These are phyloP conservation scores for Mentha longifolia DNA, from an alignment of 257 asterid species.

Conservation along the genomic window DNA sequence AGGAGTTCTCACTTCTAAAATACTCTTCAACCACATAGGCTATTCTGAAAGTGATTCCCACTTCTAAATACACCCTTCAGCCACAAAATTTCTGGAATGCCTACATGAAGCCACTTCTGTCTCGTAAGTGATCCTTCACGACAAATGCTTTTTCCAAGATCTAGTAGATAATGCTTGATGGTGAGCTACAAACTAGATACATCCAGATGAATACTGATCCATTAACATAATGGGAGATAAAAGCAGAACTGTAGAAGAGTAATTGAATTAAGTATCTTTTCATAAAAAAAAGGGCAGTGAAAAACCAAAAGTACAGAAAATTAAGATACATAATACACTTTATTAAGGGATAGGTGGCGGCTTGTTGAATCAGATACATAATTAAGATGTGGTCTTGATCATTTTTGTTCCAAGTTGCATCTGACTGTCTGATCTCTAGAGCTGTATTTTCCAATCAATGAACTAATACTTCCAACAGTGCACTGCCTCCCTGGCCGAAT, in stretches of 20 bases:
- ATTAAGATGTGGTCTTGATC: constrained; percentile 17
- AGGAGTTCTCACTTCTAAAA: constrained; percentile 6
- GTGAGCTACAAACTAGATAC: constrained; percentile 17
- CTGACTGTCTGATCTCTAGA: constrained; percentile 43
- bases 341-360: background rate
- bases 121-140: background rate
- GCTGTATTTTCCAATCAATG: constrained; percentile 46
- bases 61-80: constrained; percentile 4
- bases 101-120: constrained; percentile 2
- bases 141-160: background rate
- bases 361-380: constrained; percentile 17
- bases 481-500: constrained; percentile 57
- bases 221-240: constrained; percentile 7
- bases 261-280: background rate
- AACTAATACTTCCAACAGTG: constrained; percentile 53
- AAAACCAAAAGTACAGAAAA: background rate
- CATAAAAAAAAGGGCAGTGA: background rate
- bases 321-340: constrained; percentile 11
- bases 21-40: constrained; percentile 7
- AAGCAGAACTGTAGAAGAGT: background rate
- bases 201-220: constrained; percentile 8
- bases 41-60: background rate
- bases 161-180: constrained; percentile 6
- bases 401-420: constrained; percentile 46
- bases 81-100: background rate